Conservation (phyloP, 345 rosid genomes). For the Euclidium syriacum region DNA sequence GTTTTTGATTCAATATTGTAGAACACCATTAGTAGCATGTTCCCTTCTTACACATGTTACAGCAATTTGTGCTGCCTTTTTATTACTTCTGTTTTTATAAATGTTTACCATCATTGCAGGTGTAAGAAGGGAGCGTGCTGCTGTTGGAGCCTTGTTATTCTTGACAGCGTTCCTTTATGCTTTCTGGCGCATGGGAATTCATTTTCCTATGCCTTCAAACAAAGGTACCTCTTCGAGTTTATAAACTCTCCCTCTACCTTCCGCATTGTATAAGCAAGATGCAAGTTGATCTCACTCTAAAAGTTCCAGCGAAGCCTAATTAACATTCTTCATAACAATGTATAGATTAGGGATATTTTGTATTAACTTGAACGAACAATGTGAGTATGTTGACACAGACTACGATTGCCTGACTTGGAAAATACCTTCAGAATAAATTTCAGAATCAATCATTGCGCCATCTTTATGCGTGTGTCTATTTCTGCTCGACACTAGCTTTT, state of each 20-base stretch:
- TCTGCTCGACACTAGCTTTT: constrained; percentile 7
- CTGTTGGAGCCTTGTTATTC: constrained; percentile 81
- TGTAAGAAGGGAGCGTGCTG: constrained; percentile 88
- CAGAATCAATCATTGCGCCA: constrained; percentile 1
- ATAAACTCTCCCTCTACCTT: not conserved
- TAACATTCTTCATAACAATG: not conserved
- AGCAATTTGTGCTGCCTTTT: not conserved
- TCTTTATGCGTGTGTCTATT: not conserved
- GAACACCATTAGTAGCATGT: not conserved
- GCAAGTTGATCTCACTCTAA: not conserved
- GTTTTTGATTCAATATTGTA: not conserved
- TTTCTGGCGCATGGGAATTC: constrained; percentile 99
- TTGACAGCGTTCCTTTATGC: constrained; percentile 85
- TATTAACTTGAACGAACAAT: not conserved
- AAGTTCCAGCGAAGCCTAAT: not conserved
- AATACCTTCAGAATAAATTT: constrained; percentile 1
- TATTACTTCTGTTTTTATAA: not conserved
- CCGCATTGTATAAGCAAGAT: not conserved
- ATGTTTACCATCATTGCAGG: constrained; percentile 47
- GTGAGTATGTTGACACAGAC: constrained; percentile 8
- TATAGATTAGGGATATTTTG: not conserved
- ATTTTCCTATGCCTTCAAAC: constrained; percentile 97
- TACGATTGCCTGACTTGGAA: not conserved
- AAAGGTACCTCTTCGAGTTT: constrained; percentile 48
- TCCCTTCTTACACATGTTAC: not conserved